A percentile compares a stretch with the other conserved stretches of the same genome.
These are phyloP conservation scores for Niveomyces coronatus DNA, from an alignment of 2,329 filamentous ascomycete species.

Conservation along the genomic window DNA sequence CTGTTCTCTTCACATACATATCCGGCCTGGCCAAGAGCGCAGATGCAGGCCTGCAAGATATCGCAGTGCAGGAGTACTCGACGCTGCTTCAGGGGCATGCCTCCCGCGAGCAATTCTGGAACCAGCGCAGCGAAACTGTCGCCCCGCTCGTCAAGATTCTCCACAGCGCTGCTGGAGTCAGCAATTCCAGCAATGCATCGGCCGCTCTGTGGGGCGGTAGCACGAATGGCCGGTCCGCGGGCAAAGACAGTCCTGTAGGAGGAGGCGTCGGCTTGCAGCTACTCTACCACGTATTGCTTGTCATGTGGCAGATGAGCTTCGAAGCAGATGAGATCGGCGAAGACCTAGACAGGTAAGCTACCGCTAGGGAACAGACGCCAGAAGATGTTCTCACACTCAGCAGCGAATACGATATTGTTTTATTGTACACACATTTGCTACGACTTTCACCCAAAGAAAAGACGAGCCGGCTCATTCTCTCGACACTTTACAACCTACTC, in stretches of 20 bases:
- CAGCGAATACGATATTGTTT: constrained; percentile 86
- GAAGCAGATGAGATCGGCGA: constrained; percentile 65
- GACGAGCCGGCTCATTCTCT: constrained; percentile 82
- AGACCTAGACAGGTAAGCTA: constrained; percentile 74
- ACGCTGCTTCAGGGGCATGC: constrained; percentile 65
- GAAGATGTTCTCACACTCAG: constrained; percentile 13
- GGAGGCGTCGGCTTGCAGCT: constrained; percentile 87
- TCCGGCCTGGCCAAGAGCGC: constrained; percentile 72
- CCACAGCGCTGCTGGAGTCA: constrained; percentile 62
- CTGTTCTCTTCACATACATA: constrained; percentile 76
- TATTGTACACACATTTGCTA: constrained; percentile 85
- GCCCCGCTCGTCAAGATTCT: constrained; percentile 75
- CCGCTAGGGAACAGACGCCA: neutral
- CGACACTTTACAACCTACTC: constrained; percentile 82
- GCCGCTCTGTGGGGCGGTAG: constrained; percentile 52
- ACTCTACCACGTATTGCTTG: constrained; percentile 85
- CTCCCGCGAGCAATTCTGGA: constrained; percentile 80
- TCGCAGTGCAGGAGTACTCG: constrained; percentile 87
- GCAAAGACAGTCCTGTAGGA: constrained; percentile 53
- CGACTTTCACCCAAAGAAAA: constrained; percentile 95
- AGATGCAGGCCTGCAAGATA: constrained; percentile 87
- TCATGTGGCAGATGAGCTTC: constrained; percentile 95
- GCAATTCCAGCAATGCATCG: constrained; percentile 52
- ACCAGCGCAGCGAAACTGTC: constrained; percentile 76
- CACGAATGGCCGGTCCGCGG: constrained; percentile 43